Evolutionary conservation across 768 basidiomycete genomes (phyloP), one percentile per base, ranked within the genome.

Genomic region (Austroboletus eburneus): DNA sequence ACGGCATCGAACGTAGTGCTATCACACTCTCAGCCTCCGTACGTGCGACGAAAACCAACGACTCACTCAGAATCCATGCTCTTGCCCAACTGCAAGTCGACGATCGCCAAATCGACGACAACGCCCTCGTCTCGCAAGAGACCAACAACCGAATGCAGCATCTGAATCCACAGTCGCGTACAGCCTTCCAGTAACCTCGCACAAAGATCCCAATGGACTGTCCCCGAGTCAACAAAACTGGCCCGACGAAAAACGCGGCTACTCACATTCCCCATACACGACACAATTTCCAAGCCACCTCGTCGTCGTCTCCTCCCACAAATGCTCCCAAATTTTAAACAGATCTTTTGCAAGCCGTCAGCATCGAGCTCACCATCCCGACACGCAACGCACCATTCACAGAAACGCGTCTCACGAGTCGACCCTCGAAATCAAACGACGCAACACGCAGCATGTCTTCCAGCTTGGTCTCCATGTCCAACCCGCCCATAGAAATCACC

Each of bases 191-290:
- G 52, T 9, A 80, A 50, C 42, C 69, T 68, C 25, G 65, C 69
- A 48, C 78, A 79, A 21, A 81, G 63, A 29, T 57, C 60, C 83
- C 83, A 85, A 49, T 81, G 68, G 54, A 80, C 83, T 85, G 39
- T 18, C 40, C 8, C 30, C 32, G 34, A 35, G 51, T 45, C 32
- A 46, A 27, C 17, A 43, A 35, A 5, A 9, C 17, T 5, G 9
- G 12, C 8, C 8, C 22, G 4, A 12, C 9, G 23, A 3, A 30
- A 20, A 42, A 45, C 8, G 27, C 18, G 14, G n/a, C n/a, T n/a
- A 63, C 80, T 59, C 56, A 83, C 83, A 77, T 36, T 70, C 66
- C n/a, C 73, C 73, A 41, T 68, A 66, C 13, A 61, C 25, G 33
- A 45, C 36, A 33, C 64, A 69, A 25, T 59, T 49, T 5, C 43